Evolutionary conservation across 148 eudicot genomes (phyloP).

Genomic region (Pouteria glomerata): DNA sequence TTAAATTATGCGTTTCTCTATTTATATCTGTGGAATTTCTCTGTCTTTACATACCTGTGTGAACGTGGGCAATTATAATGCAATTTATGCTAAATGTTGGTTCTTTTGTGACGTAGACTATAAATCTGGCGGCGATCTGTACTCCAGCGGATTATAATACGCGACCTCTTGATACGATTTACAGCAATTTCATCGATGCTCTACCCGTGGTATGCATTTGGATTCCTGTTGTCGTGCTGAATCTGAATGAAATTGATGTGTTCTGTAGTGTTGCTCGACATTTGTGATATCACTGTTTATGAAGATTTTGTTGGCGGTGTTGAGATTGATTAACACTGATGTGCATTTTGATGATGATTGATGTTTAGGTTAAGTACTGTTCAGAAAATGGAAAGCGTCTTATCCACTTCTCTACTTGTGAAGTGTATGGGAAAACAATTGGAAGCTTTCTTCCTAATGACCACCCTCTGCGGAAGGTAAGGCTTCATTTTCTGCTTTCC

Average conservation of each 20-base stretch:
- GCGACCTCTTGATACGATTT: slow-evolving; percentile 90
- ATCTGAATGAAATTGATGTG: neutral
- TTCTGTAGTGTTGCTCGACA: neutral
- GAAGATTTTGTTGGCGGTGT: neutral
- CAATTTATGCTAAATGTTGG: slow-evolving; percentile 11
- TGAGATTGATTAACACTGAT: slow-evolving; percentile 7
- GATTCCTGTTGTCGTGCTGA: neutral
- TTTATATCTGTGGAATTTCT: neutral
- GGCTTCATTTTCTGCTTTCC: slow-evolving; percentile 6
- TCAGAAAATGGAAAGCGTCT: slow-evolving; percentile 94
- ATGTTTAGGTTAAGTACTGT: slow-evolving; percentile 78
- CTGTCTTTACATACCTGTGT: neutral
- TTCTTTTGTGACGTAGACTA: slow-evolving; percentile 45
- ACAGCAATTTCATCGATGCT: slow-evolving; percentile 99
- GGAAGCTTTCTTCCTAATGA: slow-evolving; percentile 89
- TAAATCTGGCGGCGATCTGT: slow-evolving; percentile 97
- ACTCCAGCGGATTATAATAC: slow-evolving; percentile 99
- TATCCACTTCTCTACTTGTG: slow-evolving; percentile 97
- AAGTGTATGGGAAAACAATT: slow-evolving; percentile 94
- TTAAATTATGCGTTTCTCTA: neutral
- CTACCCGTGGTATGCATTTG: slow-evolving; percentile 81
- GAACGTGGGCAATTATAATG: neutral
- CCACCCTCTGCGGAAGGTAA: slow-evolving; percentile 76
- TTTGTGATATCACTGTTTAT: neutral
- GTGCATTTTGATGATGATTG: slow-evolving; percentile 23